Percentiles rank a stretch among this genome's conserved stretches.
Evolutionary conservation across 257 asterid species (phyloP).

Genomic region (Salvia rosmarinus): DNA sequence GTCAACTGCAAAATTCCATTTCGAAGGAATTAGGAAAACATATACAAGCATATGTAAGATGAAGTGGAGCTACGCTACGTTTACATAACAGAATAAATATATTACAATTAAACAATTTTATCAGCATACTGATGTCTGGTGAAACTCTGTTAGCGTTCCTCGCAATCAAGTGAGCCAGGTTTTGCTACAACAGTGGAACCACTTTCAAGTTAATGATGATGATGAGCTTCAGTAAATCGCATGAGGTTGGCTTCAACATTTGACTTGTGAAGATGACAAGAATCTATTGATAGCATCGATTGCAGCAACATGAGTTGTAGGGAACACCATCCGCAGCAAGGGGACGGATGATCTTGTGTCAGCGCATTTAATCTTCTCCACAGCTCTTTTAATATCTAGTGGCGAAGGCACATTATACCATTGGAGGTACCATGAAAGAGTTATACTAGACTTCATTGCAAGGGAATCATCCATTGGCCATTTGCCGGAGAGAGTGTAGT

Average conservation of each 20-base stretch:
- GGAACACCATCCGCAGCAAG: conserved; percentile 72
- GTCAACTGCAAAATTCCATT: no score
- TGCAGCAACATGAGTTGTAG: conserved; percentile 68
- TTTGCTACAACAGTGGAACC: no score
- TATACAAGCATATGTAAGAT: no score
- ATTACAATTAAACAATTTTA: no score
- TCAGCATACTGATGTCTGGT: no score
- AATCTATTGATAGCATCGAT: conserved; percentile 49
- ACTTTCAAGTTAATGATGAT: no score
- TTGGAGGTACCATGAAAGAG: conserved; percentile 82
- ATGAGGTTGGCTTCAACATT: background rate
- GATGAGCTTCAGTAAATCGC: no score
- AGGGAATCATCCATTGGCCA: conserved; percentile 59
- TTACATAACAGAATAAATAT: no score
- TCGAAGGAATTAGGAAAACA: no score
- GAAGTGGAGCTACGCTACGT: no score
- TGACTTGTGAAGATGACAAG: conserved; percentile 16
- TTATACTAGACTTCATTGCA: conserved; percentile 40
- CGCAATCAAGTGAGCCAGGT: no score
- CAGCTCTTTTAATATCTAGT: conserved; percentile 50
- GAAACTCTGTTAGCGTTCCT: no score
- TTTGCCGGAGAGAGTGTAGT: conserved; percentile 52
- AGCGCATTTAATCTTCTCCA: conserved; percentile 50
- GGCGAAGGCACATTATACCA: conserved; percentile 79
- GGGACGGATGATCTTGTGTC: conserved; percentile 53